These are phyloP conservation scores for Boletus patriciae DNA, from an alignment of 768 basidiomycete genomes.

Conservation along the genomic window DNA sequence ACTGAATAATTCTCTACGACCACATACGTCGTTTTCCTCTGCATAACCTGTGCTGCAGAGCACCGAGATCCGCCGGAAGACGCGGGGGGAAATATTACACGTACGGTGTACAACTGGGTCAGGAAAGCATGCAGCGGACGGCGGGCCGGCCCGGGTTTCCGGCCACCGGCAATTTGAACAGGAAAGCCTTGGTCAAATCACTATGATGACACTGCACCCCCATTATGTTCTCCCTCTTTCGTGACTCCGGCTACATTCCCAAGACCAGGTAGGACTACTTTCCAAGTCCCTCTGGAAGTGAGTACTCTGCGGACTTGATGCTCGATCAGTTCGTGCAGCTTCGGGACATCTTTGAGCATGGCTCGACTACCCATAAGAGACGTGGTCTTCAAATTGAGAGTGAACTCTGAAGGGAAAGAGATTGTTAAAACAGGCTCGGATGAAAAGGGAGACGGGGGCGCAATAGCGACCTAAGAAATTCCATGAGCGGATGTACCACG, in stretches of 20 bases:
- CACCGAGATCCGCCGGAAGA: neutral
- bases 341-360: constrained; percentile 97
- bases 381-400: constrained; percentile 80
- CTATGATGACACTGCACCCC: neutral
- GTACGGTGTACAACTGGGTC: constrained; percentile 6
- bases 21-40: neutral
- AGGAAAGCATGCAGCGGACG: constrained; percentile 2
- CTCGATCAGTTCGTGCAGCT: constrained; percentile 92
- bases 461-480: constrained; percentile 53
- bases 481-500: neutral
- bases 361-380: constrained; percentile 95
- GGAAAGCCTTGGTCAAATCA: neutral
- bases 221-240: constrained; percentile 30
- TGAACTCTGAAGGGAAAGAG: constrained; percentile 82
- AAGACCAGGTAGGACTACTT: constrained; percentile 66
- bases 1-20: neutral
- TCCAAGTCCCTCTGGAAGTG: constrained; percentile 61
- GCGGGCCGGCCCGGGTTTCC: neutral
- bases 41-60: neutral
- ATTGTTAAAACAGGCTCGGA: constrained; percentile 63
- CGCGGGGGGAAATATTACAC: neutral
- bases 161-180: neutral
- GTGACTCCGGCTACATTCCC: constrained; percentile 32
- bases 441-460: constrained; percentile 56
- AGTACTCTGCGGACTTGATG: constrained; percentile 74